These are phyloP conservation scores for Phytophthora idaei DNA, from an alignment of 352 stramenopile genomes.

Conservation along the genomic window DNA sequence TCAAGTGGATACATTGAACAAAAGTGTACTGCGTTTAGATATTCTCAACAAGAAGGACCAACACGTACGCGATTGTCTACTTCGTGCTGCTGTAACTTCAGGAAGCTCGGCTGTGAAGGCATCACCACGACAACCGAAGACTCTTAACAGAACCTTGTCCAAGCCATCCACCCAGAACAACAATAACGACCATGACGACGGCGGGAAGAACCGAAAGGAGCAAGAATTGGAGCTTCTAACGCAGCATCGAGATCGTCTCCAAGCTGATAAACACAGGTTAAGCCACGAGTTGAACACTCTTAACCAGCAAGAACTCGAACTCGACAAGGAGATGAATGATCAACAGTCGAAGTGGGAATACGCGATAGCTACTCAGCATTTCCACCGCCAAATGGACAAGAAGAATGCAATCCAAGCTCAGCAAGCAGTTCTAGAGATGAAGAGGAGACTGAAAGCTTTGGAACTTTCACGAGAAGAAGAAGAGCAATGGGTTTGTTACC, in stretches of 20 bases:
- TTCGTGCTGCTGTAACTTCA: slow-evolving; percentile 27
- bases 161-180: slow-evolving; percentile 4
- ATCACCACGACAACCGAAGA: slow-evolving; percentile 12
- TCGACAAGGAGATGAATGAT: slow-evolving; percentile 43
- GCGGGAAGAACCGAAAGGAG: slow-evolving; percentile 28
- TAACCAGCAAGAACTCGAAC: slow-evolving; percentile 30
- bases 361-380: slow-evolving; percentile 54
- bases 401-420: slow-evolving; percentile 20
- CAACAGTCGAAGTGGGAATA: slow-evolving; percentile 47
- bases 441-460: slow-evolving; percentile 38
- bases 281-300: slow-evolving; percentile 34
- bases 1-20: slow-evolving; percentile 47
- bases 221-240: slow-evolving; percentile 52
- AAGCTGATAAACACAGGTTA: slow-evolving; percentile 40
- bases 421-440: slow-evolving; percentile 43
- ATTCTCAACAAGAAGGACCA: slow-evolving; percentile 65
- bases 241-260: slow-evolving; percentile 40
- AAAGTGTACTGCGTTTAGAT: slow-evolving; percentile 44
- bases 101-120: slow-evolving; percentile 10
- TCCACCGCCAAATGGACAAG: slow-evolving; percentile 53
- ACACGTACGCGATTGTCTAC: slow-evolving; percentile 60
- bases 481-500: slow-evolving; percentile 56
- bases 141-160: slow-evolving; percentile 6
- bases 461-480: slow-evolving; percentile 63
- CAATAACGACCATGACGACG: slow-evolving; percentile 11